Evolutionary conservation across 2,329 filamentous ascomycete genomes (phyloP).

Genomic region (Onygena corvina): DNA sequence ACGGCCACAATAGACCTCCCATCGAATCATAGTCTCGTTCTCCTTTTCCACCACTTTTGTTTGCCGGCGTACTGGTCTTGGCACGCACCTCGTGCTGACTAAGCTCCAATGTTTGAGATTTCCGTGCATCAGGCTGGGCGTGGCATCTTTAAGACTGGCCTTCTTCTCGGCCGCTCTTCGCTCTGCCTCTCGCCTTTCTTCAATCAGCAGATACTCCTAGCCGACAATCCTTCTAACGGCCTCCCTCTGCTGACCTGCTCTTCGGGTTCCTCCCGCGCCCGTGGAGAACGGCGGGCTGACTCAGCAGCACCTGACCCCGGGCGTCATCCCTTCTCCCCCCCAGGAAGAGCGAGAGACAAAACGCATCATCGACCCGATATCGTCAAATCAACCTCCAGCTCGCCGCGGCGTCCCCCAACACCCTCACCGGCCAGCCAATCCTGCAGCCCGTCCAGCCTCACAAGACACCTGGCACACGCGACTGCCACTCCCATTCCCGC

Average conservation of each 20-base stretch:
- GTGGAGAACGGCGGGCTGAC: conserved; percentile 1
- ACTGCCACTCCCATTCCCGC: not conserved
- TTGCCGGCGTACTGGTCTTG: too few species aligned
- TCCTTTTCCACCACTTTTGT: too few species aligned
- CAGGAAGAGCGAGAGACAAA: not conserved
- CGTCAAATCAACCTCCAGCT: not conserved
- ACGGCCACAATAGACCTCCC: too few species aligned
- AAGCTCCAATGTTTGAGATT: not conserved
- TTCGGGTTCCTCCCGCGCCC: not conserved
- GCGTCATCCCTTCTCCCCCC: not conserved
- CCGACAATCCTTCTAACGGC: too few species aligned
- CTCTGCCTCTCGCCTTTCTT: too few species aligned
- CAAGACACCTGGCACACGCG: not conserved
- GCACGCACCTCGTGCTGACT: not conserved
- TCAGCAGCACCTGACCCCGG: not conserved
- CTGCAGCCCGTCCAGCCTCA: conserved; percentile 1
- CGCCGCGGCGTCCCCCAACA: not conserved
- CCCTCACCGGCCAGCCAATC: not conserved
- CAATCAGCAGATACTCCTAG: too few species aligned
- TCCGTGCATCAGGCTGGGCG: too few species aligned
- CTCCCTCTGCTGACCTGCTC: not conserved
- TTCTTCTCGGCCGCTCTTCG: too few species aligned
- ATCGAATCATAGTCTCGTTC: too few species aligned
- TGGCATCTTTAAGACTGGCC: too few species aligned
- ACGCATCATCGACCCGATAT: not conserved